Base-by-base conservation (phyloP, 2,329 filamentous ascomycete species). In the Chaetomium sp. region DNA sequence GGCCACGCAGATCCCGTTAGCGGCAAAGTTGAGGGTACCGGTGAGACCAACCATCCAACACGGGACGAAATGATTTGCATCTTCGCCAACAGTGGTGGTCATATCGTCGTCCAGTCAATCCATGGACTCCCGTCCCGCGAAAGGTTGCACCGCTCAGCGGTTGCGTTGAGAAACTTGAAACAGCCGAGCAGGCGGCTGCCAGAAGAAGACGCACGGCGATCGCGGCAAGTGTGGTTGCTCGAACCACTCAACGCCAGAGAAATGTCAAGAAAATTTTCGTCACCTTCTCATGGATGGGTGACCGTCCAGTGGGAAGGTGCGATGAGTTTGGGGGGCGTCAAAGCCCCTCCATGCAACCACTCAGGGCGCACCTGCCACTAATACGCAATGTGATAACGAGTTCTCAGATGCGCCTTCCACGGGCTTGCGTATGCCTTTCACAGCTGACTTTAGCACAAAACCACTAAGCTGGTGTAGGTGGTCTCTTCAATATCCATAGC, bases 91-190 rank as follows among this genome's bases (percentile, higher is more conserved):
- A 10, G 11, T 12, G 19, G 44, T n/a, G 5, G 2, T 34, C 43
- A 9, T 50, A 2, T 14, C 27, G 36, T 10, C 49, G 11, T 33
- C 32, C 49, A 51, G 49, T 46, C 42, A 45, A 34, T 36, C 50
- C 14, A 19, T n/a, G 9, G 11, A n/a, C 34, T 35, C 33, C 33
- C 40, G 41, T 51, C 40, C 49, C 33, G 40, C 35, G 42, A 33
- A 33, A 32, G 14, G 49, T 49, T 45, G 40, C 49, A 52, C 32
- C 36, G 50, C 41, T 43, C 38, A 37, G 50, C 11, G 50, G 12
- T 27, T 36, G 36, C n/a, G 49, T 49, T 58, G 52, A 58, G 51
- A 62, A 63, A 62, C 58, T 61, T 64, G 62, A 64, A 65, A 63
- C 60, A 59, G 49, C 55, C 59, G 52, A 58, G 48, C 53, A 44